Evolutionary conservation across 2,329 filamentous ascomycete genomes (phyloP), one percentile per base, ranked within the genome.

Genomic region (Epichloe brachyelytri): DNA sequence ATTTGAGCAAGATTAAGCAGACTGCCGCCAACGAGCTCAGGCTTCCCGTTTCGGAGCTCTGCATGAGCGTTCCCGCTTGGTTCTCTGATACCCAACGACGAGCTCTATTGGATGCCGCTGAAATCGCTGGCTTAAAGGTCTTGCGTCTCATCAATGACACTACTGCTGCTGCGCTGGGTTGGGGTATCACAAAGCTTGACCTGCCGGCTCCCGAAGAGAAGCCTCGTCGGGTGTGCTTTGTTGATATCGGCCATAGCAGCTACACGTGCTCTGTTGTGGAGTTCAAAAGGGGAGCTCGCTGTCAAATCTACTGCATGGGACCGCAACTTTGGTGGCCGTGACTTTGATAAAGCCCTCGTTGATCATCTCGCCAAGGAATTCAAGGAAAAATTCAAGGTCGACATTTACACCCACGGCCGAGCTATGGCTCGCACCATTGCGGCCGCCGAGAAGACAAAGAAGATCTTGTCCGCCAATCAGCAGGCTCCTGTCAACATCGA

Each of bases 61-160:
- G 95, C 61, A 80, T 98, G 74, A 94, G 88, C 66, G 88, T 94
- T 48, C 93, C 93, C 43, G 83, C 89, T 17, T 98, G 93, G 93
- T 98, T 95, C 76, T 95, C 90, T 55, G 93, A 98, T 68, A 74
- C 85, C 55, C 93, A 98, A 78, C 86, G 93, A 66, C 82, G 93
- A 64, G 82, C 82, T 60, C 77, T 98, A 56, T 78, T 97, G 62
- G 91, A 97, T 65, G 91, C 93, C 53, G 81, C 89, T 60, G 90
- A 97, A 66, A 88, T 98, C 62, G 88, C 91, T 53, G 91, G 90
- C 54, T 78, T 98, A 63, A 96, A 95, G 74, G 77, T 90, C 39
- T 83, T 98, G 57, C 83, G 93, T 55, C 78, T 98, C 56, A 94
- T 98, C 78, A 98, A 98, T 74, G 93, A 97, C 73, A 96, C 88